phyloP scores from a whole-genome alignment of 2,329 filamentous ascomycete species.

The Exophiala sp. region DNA sequence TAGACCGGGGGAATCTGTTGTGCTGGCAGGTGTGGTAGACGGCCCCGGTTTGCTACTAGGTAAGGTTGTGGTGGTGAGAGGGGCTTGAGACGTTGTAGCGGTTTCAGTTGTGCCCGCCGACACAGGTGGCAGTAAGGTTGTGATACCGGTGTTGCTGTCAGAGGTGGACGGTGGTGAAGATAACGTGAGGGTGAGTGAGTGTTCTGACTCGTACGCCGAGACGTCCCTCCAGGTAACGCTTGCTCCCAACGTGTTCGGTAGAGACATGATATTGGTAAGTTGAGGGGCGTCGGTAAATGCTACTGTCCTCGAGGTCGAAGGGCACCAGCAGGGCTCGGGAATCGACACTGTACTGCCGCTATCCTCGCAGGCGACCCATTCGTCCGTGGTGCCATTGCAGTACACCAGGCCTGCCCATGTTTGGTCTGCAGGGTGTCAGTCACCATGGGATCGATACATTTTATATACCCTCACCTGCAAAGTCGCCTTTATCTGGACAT shows the following conservation, averaged over 20 bases:
- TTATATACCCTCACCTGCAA: constrained; percentile 3
- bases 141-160: not conserved
- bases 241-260: constrained; percentile 12
- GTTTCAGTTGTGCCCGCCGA: not conserved
- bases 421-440: constrained; percentile 11
- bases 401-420: constrained; percentile 26
- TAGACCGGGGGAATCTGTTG: constrained; percentile 2
- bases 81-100: not conserved
- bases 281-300: constrained; percentile 17
- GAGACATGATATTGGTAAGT: constrained; percentile 19
- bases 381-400: constrained; percentile 24
- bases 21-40: not conserved
- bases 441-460: not conserved
- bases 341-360: constrained; percentile 13
- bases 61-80: not conserved
- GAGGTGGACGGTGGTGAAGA: not conserved
- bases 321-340: constrained; percentile 21
- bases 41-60: not conserved
- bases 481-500: constrained; percentile 24
- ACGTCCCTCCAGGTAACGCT: constrained; percentile 20
- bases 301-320: constrained; percentile 15
- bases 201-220: constrained; percentile 11
- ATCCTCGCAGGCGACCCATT: constrained; percentile 24
- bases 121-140: constrained; percentile 3
- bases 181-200: constrained; percentile 2